These are phyloP conservation scores for Agrocybe chaxingu DNA, from an alignment of 768 basidiomycete species.

Conservation along the genomic window DNA sequence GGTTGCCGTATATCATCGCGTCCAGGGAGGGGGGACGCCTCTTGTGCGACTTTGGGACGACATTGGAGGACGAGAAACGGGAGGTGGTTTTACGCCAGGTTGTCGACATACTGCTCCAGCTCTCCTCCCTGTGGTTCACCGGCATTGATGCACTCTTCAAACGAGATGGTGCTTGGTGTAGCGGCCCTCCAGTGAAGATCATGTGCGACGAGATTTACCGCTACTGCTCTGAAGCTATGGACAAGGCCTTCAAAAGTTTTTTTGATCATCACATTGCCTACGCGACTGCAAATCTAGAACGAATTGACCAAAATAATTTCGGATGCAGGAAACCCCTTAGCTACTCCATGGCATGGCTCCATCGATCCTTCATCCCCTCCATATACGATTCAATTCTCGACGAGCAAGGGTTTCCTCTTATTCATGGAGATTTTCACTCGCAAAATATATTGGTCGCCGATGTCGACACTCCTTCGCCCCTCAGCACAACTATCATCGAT, in stretches of 20 bases:
- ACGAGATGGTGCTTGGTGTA: not conserved
- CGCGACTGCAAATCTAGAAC: not conserved
- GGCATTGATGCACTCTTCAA: constrained; percentile 1
- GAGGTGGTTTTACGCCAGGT: constrained; percentile 1
- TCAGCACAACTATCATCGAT: constrained; percentile 12
- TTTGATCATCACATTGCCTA: constrained; percentile 2
- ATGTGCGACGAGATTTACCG: not conserved
- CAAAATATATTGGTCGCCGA: constrained; percentile 18
- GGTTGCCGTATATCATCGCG: constrained; percentile 1
- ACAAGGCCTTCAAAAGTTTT: too few species aligned
- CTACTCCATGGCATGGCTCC: not conserved
- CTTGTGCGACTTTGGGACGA: constrained; percentile 2
- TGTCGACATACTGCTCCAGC: constrained; percentile 5
- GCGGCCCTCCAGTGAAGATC: not conserved
- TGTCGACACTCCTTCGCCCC: constrained; percentile 1
- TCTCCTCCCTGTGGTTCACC: constrained; percentile 6
- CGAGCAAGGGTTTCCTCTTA: constrained; percentile 10
- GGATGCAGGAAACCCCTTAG: not conserved
- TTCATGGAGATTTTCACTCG: constrained; percentile 19
- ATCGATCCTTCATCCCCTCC: constrained; percentile 5
- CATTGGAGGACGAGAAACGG: constrained; percentile 6
- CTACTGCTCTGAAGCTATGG: not conserved
- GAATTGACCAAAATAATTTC: not conserved
- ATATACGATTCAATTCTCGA: constrained; percentile 12
- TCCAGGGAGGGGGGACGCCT: constrained; percentile 1